phyloP scores from a whole-genome alignment of 768 basidiomycete genomes.

The Lentinula sp. region DNA sequence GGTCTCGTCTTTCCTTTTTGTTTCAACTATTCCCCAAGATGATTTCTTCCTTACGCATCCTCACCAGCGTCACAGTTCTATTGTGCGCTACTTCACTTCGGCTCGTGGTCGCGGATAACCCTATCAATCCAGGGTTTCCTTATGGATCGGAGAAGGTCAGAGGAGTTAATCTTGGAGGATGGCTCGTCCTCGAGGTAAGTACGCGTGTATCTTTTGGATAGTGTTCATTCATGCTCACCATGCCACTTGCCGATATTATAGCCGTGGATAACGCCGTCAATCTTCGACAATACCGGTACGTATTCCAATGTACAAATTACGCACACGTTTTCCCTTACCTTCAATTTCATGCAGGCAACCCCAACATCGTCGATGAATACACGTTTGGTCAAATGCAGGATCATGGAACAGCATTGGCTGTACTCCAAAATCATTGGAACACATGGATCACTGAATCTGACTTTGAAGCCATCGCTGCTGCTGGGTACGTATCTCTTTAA shows the following conservation, averaged over 20 bases:
- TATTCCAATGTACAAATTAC: background rate
- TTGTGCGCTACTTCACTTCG: constrained; percentile 10
- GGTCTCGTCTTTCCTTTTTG: background rate
- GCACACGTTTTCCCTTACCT: background rate
- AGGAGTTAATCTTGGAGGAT: constrained; percentile 76
- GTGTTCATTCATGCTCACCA: background rate
- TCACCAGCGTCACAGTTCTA: constrained; percentile 10
- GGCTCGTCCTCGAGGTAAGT: constrained; percentile 45
- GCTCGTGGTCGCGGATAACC: background rate
- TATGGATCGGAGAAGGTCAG: constrained; percentile 73
- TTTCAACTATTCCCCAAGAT: background rate
- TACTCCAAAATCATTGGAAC: constrained; percentile 51
- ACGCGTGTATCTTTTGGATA: background rate
- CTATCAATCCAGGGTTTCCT: constrained; percentile 53
- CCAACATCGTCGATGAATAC: constrained; percentile 53
- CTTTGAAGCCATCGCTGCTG: constrained; percentile 56
- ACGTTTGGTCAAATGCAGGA: constrained; percentile 52
- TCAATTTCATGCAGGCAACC: constrained; percentile 24
- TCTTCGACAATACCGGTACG: constrained; percentile 52
- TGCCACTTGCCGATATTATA: constrained; percentile 17
- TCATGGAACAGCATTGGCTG: constrained; percentile 30
- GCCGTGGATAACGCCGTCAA: constrained; percentile 78
- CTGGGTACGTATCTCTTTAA: constrained; percentile 41
- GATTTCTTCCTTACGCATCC: constrained; percentile 6
- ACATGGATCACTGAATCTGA: constrained; percentile 70